Base-by-base conservation (phyloP, 2,329 filamentous ascomycete genomes). In the Bipolaris bicolor region DNA sequence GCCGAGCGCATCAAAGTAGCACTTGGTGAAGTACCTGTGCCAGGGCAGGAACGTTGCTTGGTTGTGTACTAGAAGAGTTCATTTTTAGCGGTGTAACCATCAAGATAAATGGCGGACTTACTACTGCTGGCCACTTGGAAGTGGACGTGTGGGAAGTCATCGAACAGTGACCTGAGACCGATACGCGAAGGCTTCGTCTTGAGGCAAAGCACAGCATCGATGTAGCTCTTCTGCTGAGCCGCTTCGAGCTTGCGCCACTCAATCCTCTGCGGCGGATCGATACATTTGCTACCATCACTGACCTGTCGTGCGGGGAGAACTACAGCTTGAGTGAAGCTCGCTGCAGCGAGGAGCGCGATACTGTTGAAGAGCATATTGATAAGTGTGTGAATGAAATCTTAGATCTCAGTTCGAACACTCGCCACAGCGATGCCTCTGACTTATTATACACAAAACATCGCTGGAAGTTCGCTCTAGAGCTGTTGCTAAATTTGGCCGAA, bases 21-120 rank as follows among this genome's bases (percentile, higher is more conserved):
- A 48, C 33, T 74, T 65, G 10, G 72, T 55, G 45, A 76, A 76
- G 49, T 73, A 76, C 9, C 75, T 58, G 53, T 78, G 75, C 75
- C 75, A 77, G 0, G 73, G 62, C 1, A 77, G 64, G 58, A 77
- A 77, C 1, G 65, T 47, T 0, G 73, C 69, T 18, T 67, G 58
- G 11, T 67, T 56, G 51, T 77, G 74, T 29, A 71, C 72, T 74
- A 13, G 11, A 43, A 15, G 39, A 41, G 18, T 41, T 41, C 18
- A 22, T 20, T 41, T n/a, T 41, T 41, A 41, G 20, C 39, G 9
- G 39, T 9, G 11, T 41, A 41, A 41, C 18, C 24, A 41, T 41
- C 18, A 41, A 41, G 39, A 41, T 7, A 41, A 41, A 41, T 10
- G 39, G 39, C 39, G 39, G 11, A 18, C 39, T 41, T 41, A 41